Evolutionary conservation across 73 alveolate species (phyloP), one percentile per base, ranked within the genome.

Genomic region (Uronychia binucleata): DNA sequence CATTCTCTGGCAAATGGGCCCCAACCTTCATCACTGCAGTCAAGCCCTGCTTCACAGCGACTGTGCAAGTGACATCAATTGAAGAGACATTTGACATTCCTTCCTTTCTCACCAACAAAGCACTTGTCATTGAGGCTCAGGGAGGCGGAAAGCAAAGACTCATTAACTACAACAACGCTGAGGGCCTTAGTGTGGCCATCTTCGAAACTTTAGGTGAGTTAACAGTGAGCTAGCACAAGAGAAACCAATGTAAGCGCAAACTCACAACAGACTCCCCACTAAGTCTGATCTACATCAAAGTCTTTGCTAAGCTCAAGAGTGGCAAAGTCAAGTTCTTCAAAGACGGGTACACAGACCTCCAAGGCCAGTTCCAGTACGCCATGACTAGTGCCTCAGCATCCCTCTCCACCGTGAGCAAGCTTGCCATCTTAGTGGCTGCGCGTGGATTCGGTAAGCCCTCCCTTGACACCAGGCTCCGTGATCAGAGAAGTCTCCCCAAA

Each of bases 331-430:
- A 8, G 26, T 97, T 95, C 96, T 97, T 93, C 85, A 96, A 92
- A 89, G 99, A 97, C 87, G 99, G 99, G 28, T 97, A 94, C 91
- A 97, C 99, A 32, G 99, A 97, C 88, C 84, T 97, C 83, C 88
- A 97, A 77, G 99, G 99, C 30, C 94, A 94, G 86, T 97, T 97
- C 80, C 98, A 96, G 89, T 96, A 96, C 81, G 97, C 96, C 27
- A 85, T 96, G 31, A 81, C 91, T 27, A 96, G 93, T 86, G 88
- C 94, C 76, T 95, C 96, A 78, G 87, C 93, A 59, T 82, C 83
- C 31, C 77, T 96, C 59, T 81, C 87, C n/a, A 85, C 91, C 35
- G 97, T 96, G 57, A 83, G 93, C 58, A 97, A 83, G 80, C 97
- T 97, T 82, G 94, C 99, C 13, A 77, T 96, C 67, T 88, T 96